phyloP scores from a whole-genome alignment of 2,329 filamentous ascomycete genomes.

The Fusarium oligoseptatum region DNA sequence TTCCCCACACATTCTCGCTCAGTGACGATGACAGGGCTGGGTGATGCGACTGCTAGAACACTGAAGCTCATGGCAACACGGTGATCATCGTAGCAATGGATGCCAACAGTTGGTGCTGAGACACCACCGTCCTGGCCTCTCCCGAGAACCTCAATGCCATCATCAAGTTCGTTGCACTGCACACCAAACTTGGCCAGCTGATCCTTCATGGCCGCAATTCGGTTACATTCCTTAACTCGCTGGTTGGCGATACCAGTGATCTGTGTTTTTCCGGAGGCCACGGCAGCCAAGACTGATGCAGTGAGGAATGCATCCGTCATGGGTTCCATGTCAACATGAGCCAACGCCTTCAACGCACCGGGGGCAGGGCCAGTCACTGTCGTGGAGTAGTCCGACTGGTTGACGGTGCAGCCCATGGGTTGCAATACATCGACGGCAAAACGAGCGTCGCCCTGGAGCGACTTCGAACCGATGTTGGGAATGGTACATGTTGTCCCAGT shows the following conservation, averaged over 20 bases:
- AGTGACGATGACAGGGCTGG: conserved; percentile 79
- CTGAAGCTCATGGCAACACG: conserved; percentile 99
- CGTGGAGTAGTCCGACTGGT: conserved; percentile 87
- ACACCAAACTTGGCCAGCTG: conserved; percentile 96
- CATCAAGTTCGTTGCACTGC: conserved; percentile 86
- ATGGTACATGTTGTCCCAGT: conserved; percentile 96
- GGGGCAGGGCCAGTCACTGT: conserved; percentile 89
- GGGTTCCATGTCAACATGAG: conserved; percentile 95
- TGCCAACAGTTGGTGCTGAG: conserved; percentile 70
- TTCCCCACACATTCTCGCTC: conserved; percentile 96
- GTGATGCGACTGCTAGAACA: conserved; percentile 81
- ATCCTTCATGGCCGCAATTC: conserved; percentile 94
- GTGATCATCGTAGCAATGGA: conserved; percentile 97
- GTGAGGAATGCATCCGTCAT: conserved; percentile 99
- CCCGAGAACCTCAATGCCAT: conserved; percentile 85
- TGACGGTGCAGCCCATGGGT: conserved; percentile 93
- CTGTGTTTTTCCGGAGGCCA: conserved; percentile 84
- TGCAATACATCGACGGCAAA: conserved; percentile 91
- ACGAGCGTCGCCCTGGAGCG: conserved; percentile 92
- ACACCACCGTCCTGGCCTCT: conserved; percentile 61
- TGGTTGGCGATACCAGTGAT: conserved; percentile 98
- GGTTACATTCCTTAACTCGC: conserved; percentile 97
- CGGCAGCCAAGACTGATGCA: conserved; percentile 91
- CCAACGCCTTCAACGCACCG: conserved; percentile 80
- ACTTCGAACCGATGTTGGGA: conserved; percentile 93